Percentiles rank a stretch among this genome's conserved stretches.
These are phyloP conservation scores for Brachypodium distachyon DNA, from an alignment of 202 grass and related monocot species.

Conservation along the genomic window DNA sequence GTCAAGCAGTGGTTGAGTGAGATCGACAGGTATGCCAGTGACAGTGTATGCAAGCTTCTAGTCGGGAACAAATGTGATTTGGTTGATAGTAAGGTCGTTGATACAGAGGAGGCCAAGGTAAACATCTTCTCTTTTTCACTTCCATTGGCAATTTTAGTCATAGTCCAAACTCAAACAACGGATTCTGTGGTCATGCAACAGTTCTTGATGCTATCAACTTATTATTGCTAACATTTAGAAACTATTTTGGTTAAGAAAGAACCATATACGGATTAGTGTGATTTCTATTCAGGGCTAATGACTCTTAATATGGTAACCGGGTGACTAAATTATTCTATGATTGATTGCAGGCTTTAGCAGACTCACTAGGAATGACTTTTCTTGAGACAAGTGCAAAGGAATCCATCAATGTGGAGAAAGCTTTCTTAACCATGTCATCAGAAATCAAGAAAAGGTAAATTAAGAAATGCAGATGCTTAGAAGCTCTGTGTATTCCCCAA, in stretches of 20 bases:
- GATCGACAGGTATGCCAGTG: slow-evolving; percentile 95
- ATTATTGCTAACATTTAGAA: background rate
- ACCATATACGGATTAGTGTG: too few relatives aligned
- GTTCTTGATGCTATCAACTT: background rate
- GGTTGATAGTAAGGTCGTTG: slow-evolving; percentile 72
- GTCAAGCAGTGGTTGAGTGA: slow-evolving; percentile 90
- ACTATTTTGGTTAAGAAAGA: background rate
- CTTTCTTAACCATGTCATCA: slow-evolving; percentile 90
- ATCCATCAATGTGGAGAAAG: slow-evolving; percentile 90
- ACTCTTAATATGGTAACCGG: background rate
- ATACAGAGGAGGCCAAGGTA: slow-evolving; percentile 82
- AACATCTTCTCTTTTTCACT: background rate
- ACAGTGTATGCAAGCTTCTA: slow-evolving; percentile 89
- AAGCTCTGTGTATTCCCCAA: background rate
- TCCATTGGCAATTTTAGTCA: background rate
- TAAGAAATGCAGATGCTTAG: background rate
- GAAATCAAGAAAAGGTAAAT: slow-evolving; percentile 85
- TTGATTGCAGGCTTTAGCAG: slow-evolving; percentile 72
- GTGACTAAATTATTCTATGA: background rate
- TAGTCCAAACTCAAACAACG: background rate
- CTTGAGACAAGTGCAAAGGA: slow-evolving; percentile 98
- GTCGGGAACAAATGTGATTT: slow-evolving; percentile 95
- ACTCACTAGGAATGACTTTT: slow-evolving; percentile 80
- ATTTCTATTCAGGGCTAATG: background rate
- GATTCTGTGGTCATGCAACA: background rate